Conservation (phyloP, 2,329 filamentous ascomycete genomes). For the Neonectria magnoliae region DNA sequence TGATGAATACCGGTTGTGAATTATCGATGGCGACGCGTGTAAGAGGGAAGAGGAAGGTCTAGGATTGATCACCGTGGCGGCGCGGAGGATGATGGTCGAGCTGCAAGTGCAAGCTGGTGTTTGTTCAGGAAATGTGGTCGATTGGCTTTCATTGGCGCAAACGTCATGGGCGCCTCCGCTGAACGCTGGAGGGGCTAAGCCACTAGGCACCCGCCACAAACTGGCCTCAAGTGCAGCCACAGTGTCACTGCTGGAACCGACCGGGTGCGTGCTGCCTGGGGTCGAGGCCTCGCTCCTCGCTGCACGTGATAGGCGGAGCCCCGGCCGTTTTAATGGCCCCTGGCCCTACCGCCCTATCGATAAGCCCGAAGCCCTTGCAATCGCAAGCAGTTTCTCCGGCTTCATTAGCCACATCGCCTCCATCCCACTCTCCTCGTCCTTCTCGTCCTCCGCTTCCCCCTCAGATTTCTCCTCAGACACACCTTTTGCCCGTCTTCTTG, state of each 20-base stretch:
- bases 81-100: slow-evolving; percentile 32
- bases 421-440: slow-evolving; percentile 26
- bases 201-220: slow-evolving; percentile 18
- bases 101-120: slow-evolving; percentile 39
- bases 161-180: slow-evolving; percentile 36
- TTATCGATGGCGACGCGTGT: neutral
- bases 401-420: slow-evolving; percentile 42
- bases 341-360: slow-evolving; percentile 27
- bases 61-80: slow-evolving; percentile 20
- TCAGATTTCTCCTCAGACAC: slow-evolving; percentile 21
- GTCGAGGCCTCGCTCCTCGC: neutral
- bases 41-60: neutral
- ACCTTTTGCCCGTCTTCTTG: slow-evolving; percentile 9
- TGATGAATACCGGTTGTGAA: neutral
- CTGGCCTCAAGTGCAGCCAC: neutral
- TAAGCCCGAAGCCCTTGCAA: slow-evolving; percentile 21
- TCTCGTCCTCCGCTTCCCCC: slow-evolving; percentile 24
- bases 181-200: slow-evolving; percentile 4
- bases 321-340: slow-evolving; percentile 4
- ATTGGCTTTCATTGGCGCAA: slow-evolving; percentile 42
- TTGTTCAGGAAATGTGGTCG: slow-evolving; percentile 50
- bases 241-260: too few species aligned
- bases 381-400: slow-evolving; percentile 35
- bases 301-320: slow-evolving; percentile 35
- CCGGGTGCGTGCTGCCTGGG: too few species aligned